Evolutionary conservation across 1,284 basidiomycete genomes (phyloP), one percentile per base, ranked within the genome.

Genomic region (Porodaedalea pini): DNA sequence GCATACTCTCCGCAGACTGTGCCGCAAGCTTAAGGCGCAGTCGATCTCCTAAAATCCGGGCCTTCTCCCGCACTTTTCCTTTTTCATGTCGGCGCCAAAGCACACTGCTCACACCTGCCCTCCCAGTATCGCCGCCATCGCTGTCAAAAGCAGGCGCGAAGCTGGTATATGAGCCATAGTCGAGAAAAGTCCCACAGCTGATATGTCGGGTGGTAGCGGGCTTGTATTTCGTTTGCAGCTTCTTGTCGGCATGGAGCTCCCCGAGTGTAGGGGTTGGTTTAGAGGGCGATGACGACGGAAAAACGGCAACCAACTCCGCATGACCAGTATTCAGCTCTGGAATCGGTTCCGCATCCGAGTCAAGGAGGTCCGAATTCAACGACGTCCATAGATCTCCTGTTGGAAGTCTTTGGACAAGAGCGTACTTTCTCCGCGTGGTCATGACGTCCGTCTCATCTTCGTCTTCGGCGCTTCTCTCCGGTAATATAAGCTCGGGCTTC

Each of bases 81-180:
- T 67, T 68, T 61, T 67, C 64, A 53, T 70, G 63, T 48, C 68
- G 66, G 7, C 65, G 61, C 68, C 75, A 82, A 29, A 85, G 70
- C 8, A 83, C 70, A 65, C 86, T 79, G 19, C 81, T 83, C 58
- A 90, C 73, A 52, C 78, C 74, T 5, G 74, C 68, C 54, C 80
- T 74, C 1, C 88, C 88, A 11, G 89, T 70, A 64, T 88, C 80
- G 40, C 79, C 76, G 7, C 83, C 83, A 55, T 86, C 83, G 63
- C 87, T 85, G 61, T 89, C 86, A 66, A 88, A 91, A 13, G 76
- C 73, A 2, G 89, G 89, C 0, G 88, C 88, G 69, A 92, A 92
- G 65, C 80, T 86, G 2, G 86, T 71, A 64, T 78, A 86, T 6
- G 78, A 76, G 0, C 90, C 89, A 66, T 92, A 92, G 67, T 91